These are phyloP conservation scores for Fusarium foetens DNA, from an alignment of 2,329 filamentous ascomycete genomes.

Conservation along the genomic window DNA sequence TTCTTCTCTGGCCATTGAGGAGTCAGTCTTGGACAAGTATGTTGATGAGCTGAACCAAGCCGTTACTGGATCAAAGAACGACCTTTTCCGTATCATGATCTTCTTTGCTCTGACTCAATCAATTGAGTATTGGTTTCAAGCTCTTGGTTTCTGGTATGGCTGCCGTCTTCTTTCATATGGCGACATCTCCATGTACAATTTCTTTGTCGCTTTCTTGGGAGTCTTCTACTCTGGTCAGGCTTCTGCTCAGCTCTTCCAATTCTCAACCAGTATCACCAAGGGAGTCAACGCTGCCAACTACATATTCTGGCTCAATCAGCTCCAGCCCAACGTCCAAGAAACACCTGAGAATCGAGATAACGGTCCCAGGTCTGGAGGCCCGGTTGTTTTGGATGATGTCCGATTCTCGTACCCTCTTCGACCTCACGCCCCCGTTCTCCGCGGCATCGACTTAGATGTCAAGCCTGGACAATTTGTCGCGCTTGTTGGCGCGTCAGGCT, in stretches of 20 bases:
- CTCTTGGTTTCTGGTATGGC: constrained; percentile 56
- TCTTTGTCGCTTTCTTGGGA: constrained; percentile 62
- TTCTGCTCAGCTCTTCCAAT: constrained; percentile 55
- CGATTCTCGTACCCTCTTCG: constrained; percentile 70
- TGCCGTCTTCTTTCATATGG: constrained; percentile 51
- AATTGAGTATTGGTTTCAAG: constrained; percentile 53
- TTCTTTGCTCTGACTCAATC: constrained; percentile 53
- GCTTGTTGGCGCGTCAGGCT: constrained; percentile 63
- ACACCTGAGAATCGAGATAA: constrained; percentile 53
- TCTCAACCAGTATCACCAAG: constrained; percentile 64
- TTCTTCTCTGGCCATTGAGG: constrained; percentile 55
- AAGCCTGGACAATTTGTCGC: constrained; percentile 62
- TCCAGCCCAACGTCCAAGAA: constrained; percentile 55
- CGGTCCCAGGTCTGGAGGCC: constrained; percentile 48
- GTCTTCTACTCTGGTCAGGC: constrained; percentile 59
- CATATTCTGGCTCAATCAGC: constrained; percentile 58
- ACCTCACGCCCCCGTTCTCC: constrained; percentile 53
- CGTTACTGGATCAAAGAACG: constrained; percentile 44
- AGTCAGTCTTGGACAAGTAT: constrained; percentile 47
- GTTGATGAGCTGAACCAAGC: constrained; percentile 47
- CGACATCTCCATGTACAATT: constrained; percentile 64
- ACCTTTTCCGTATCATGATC: constrained; percentile 49
- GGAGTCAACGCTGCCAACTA: constrained; percentile 61
- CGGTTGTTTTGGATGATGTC: constrained; percentile 63
- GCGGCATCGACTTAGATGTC: constrained; percentile 52